Evolutionary conservation across 257 asterid species (phyloP).

Genomic region (Primulina huaijiensis): DNA sequence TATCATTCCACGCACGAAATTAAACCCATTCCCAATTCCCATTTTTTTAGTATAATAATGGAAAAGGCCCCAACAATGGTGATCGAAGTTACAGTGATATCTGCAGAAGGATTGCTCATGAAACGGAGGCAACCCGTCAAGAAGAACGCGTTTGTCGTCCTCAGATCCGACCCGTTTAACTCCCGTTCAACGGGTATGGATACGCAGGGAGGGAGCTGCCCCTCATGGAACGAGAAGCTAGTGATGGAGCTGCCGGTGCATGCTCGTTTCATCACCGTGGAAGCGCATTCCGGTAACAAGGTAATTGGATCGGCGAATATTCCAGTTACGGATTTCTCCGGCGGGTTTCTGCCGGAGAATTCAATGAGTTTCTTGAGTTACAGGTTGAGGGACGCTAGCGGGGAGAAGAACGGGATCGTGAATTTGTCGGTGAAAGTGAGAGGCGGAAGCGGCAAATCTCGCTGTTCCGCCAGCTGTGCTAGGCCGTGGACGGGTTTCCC

Average conservation of each 20-base stretch:
- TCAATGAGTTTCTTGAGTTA: constrained; percentile 76
- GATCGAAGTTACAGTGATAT: constrained; percentile 32
- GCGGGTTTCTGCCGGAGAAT: constrained; percentile 55
- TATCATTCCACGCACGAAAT: background rate
- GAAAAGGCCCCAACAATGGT: background rate
- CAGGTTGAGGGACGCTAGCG: constrained; percentile 51
- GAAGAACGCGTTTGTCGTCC: constrained; percentile 30
- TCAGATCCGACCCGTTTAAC: constrained; percentile 37
- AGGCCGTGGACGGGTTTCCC: constrained; percentile 29
- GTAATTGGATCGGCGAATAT: constrained; percentile 48
- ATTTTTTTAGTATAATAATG: background rate
- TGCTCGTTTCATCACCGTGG: constrained; percentile 50
- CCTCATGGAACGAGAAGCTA: constrained; percentile 66
- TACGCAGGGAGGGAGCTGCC: constrained; percentile 50
- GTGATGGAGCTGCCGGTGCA: constrained; percentile 44
- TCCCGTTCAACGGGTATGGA: constrained; percentile 40
- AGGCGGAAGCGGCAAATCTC: constrained; percentile 4
- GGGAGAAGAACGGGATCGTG: constrained; percentile 66
- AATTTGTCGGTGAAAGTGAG: constrained; percentile 58
- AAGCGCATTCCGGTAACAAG: constrained; percentile 44
- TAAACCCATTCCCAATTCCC: background rate
- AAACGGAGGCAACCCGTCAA: constrained; percentile 30
- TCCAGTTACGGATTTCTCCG: constrained; percentile 68
- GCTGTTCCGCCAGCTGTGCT: constrained; percentile 20
- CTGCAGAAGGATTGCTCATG: constrained; percentile 37